Evolutionary conservation across 805 yeast species (phyloP), one percentile per base, ranked within the genome.

Genomic region (Spathaspora sp.): DNA sequence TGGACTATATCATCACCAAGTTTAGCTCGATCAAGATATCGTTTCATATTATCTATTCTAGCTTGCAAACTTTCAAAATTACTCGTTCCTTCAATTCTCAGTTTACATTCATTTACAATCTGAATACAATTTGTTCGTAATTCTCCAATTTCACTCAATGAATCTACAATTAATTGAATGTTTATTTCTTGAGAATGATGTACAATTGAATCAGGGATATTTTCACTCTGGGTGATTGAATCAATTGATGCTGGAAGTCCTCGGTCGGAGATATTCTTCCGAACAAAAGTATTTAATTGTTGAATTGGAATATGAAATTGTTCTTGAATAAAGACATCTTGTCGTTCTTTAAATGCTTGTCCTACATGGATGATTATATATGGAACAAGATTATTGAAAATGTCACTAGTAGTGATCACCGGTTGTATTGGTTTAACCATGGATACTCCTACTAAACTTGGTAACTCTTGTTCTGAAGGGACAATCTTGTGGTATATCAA

Each of bases 371-470:
- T 77, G 1, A 89, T 79, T 2, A 76, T 66, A 56, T 79, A 80
- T 0, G 97, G 97, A 2, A 90, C 61, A 2, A 91, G 66, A 18
- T 79, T 79, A n/a, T 69, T 67, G 57, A 91, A 85, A n/a, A 85
- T 9, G 11, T 29, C 32, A 29, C 32, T 10, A 52, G 11, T 53
- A 26, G 17, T 54, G 45, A 20, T 55, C 52, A 7, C 44, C 42
- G 8, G 61, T 49, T 3, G 78, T 74, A 0, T 57, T 59, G 81
- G 69, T 48, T 80, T 79, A 1, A 86, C 89, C 76, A 87, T 81
- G 4, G 78, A 64, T 0, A 83, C 84, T 1, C 78, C 78, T 1
- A 67, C 61, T 2, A 83, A 70, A 0, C 71, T 59, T 0, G 80
- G 71, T 1, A 83, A 57, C 1, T 73, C 69, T 0, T 61, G 52